These are phyloP conservation scores for Orychophragmus violaceus DNA, from an alignment of 345 rosid species.

Conservation along the genomic window DNA sequence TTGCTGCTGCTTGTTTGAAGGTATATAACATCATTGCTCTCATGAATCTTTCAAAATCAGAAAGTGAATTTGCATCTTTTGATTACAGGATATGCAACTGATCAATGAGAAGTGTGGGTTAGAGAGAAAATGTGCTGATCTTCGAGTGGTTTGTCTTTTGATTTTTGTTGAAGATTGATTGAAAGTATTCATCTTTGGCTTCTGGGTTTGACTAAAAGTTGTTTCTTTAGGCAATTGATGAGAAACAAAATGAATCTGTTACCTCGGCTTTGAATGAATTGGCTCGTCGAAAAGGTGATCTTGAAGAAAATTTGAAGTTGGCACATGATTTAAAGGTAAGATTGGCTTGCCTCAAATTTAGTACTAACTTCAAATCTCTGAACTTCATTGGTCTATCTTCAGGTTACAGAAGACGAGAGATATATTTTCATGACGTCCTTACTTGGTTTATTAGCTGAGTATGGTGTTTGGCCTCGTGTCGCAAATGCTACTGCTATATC, in stretches of 20 bases:
- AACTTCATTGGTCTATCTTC: conserved; percentile 10
- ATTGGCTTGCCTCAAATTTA: neutral
- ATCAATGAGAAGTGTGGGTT: conserved; percentile 64
- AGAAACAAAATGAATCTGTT: conserved; percentile 78
- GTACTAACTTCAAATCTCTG: neutral
- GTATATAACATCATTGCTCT: conserved; percentile 29
- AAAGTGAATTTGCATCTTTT: conserved; percentile 14
- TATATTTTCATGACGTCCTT: conserved; percentile 76
- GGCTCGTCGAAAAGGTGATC: conserved; percentile 70
- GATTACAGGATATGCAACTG: conserved; percentile 74
- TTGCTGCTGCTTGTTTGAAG: conserved; percentile 66
- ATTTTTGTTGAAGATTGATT: conserved; percentile 3
- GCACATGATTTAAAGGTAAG: conserved; percentile 79
- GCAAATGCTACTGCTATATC: conserved; percentile 68
- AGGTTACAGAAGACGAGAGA: conserved; percentile 82
- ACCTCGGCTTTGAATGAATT: conserved; percentile 70
- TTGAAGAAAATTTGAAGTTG: conserved; percentile 73
- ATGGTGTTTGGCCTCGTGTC: conserved; percentile 64
- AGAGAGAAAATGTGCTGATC: conserved; percentile 88
- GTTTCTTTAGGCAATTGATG: conserved; percentile 70
- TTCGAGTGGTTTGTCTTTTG: conserved; percentile 67
- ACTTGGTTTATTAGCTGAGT: conserved; percentile 81
- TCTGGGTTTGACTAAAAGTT: conserved; percentile 15
- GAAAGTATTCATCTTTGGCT: conserved; percentile 18
- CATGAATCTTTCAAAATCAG: neutral